phyloP scores from a whole-genome alignment of 257 asterid genomes.

The Ilex aquifolium region DNA sequence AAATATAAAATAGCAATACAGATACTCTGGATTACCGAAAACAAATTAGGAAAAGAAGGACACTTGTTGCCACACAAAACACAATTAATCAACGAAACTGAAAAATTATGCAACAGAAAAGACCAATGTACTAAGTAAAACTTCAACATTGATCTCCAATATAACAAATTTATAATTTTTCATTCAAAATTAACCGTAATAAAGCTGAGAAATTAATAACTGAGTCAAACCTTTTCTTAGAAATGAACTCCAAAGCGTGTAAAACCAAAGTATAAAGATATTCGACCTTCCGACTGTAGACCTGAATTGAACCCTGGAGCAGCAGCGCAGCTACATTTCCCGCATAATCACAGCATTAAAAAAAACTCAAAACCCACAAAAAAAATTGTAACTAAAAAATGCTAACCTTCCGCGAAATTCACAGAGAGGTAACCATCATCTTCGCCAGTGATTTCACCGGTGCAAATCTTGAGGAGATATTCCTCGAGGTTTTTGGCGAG shows the following conservation, averaged over 20 bases:
- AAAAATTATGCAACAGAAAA: too few relatives aligned
- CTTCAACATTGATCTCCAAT: neutral
- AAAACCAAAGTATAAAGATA: slow-evolving; percentile 80
- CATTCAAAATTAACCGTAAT: neutral
- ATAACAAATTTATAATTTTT: neutral
- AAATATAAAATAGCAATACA: too few relatives aligned
- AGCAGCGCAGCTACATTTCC: slow-evolving; percentile 80
- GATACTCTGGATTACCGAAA: too few relatives aligned
- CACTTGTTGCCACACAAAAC: too few relatives aligned
- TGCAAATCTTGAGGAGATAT: slow-evolving; percentile 76
- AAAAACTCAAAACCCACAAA: neutral
- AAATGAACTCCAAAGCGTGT: slow-evolving; percentile 75
- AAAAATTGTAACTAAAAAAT: neutral
- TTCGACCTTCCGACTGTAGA: slow-evolving; percentile 93
- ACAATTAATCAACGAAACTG: too few relatives aligned
- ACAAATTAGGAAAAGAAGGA: too few relatives aligned
- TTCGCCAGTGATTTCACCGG: slow-evolving; percentile 69
- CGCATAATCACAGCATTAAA: slow-evolving; percentile 1
- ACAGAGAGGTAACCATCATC: slow-evolving; percentile 37
- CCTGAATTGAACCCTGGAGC: slow-evolving; percentile 98
- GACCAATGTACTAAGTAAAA: too few relatives aligned
- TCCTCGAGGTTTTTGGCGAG: slow-evolving; percentile 78
- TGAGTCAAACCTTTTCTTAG: slow-evolving; percentile 66
- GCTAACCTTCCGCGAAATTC: slow-evolving; percentile 81
- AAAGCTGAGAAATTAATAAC: neutral